phyloP scores from a whole-genome alignment of 805 yeast genomes.

The Saccharomycopsis sp. region DNA sequence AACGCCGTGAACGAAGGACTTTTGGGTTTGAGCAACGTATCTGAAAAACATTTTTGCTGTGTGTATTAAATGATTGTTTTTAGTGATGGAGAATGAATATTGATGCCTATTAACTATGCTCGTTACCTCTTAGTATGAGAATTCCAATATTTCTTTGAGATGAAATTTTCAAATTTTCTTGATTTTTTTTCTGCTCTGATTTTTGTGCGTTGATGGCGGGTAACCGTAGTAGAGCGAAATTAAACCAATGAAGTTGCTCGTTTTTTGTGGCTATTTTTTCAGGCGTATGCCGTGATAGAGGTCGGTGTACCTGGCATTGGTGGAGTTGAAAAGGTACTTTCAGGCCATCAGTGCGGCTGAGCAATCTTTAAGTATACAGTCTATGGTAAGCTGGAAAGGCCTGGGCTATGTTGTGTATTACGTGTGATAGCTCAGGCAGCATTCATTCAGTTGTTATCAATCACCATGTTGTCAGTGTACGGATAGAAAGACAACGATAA shows the following conservation, averaged over 20 bases:
- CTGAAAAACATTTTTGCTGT: constrained; percentile 1
- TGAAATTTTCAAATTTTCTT: not conserved
- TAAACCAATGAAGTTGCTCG: not conserved
- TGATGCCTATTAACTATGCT: not conserved
- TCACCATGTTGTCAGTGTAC: no score
- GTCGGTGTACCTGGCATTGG: no score
- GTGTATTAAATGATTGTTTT: not conserved
- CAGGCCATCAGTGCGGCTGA: no score
- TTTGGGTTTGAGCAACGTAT: constrained; percentile 11
- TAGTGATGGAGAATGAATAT: not conserved
- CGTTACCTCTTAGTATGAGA: not conserved
- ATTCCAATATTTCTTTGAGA: not conserved
- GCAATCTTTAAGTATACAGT: no score
- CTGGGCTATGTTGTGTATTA: no score
- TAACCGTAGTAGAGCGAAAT: not conserved
- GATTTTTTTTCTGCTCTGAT: not conserved
- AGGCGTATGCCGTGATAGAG: no score
- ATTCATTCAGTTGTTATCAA: no score
- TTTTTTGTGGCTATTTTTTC: not conserved
- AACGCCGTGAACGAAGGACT: constrained; percentile 26
- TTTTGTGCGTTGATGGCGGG: not conserved
- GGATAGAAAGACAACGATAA: no score
- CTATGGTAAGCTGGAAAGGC: no score
- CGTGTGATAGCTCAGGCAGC: no score
- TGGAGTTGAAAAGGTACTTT: no score